Percentiles rank a stretch among this genome's conserved stretches.
Conservation (phyloP, 202 grass and related monocot genomes). For the Bolboschoenoplectus hybrid region DNA sequence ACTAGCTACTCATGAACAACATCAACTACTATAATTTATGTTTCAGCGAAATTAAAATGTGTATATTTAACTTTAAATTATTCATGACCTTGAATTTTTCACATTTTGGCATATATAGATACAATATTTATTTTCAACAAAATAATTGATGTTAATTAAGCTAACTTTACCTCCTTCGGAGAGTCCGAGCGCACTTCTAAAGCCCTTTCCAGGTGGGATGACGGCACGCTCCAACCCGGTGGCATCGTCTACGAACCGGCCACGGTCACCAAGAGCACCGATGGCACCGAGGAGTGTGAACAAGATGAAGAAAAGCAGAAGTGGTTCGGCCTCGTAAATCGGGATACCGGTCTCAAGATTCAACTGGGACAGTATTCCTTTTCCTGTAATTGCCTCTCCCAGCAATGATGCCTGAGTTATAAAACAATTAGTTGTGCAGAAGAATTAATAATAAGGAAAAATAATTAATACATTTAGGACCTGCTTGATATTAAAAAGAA, state of each 20-base stretch:
- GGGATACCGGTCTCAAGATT: constrained; percentile 98
- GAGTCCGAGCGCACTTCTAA: constrained; percentile 75
- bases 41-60: not conserved
- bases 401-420: constrained; percentile 70
- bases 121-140: not conserved
- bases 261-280: constrained; percentile 94
- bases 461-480: not conserved
- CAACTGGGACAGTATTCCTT: constrained; percentile 88
- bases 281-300: constrained; percentile 98
- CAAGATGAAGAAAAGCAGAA: constrained; percentile 99
- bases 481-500: not conserved
- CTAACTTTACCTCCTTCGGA: constrained; percentile 69
- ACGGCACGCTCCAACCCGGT: constrained; percentile 86
- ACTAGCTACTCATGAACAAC: not conserved
- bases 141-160: not conserved
- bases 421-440: constrained; percentile 9
- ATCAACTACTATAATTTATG: not conserved
- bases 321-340: constrained; percentile 97
- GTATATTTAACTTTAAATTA: constrained; percentile 5
- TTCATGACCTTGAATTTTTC: not conserved
- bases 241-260: constrained; percentile 64
- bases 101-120: not conserved
- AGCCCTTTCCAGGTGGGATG: constrained; percentile 81
- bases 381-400: constrained; percentile 95
- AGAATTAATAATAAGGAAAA: not conserved